Conservation (phyloP, 305 asterid genomes). For the Fraxinus platypoda region DNA sequence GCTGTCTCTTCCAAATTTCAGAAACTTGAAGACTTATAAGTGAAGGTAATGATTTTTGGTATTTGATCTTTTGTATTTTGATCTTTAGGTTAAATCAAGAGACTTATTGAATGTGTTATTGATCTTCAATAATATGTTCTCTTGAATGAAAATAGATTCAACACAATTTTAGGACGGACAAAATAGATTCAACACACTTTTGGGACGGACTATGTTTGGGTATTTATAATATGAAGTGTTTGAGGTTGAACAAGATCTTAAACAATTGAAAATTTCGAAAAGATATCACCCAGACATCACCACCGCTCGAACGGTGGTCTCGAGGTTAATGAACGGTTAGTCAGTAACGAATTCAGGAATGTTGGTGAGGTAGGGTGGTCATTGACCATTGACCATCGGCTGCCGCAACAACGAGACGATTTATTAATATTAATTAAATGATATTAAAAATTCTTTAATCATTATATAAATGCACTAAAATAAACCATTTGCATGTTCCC, state of each 20-base stretch:
- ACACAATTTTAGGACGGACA: no score
- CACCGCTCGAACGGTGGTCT: background rate
- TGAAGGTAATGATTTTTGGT: background rate
- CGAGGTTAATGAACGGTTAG: no score
- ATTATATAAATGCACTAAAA: conserved; percentile 28
- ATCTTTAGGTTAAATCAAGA: background rate
- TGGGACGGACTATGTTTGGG: background rate
- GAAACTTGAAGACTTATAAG: background rate
- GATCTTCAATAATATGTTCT: background rate
- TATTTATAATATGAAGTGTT: background rate
- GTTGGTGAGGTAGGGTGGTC: background rate
- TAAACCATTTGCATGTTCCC: conserved; percentile 58
- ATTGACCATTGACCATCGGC: background rate
- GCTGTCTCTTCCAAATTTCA: background rate
- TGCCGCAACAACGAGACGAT: background rate
- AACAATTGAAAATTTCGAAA: background rate
- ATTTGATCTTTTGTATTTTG: no score
- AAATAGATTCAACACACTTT: background rate
- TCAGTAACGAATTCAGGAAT: background rate
- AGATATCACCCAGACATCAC: background rate
- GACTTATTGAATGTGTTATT: background rate
- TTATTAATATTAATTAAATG: no score
- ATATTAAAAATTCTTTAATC: no score
- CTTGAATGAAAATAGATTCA: background rate
- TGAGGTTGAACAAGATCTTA: background rate